Evolutionary conservation across 257 asterid genomes (phyloP), one percentile per base, ranked within the genome.

Genomic region (Fraxinus anomala): DNA sequence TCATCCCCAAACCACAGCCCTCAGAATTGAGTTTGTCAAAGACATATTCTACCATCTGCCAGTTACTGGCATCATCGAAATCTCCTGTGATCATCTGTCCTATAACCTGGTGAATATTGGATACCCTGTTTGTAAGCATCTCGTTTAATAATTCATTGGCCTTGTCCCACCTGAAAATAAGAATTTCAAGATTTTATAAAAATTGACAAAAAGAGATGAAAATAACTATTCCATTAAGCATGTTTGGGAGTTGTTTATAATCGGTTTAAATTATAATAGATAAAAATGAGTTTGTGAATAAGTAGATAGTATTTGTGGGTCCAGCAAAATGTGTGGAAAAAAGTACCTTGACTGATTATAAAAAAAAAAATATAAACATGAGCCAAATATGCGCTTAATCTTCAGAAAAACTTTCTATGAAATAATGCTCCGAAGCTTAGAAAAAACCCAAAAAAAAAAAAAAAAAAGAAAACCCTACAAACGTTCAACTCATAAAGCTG

Each of bases 21-120:
- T 93, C 97, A 37, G 94, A 90, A 59, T 81, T 90, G 73, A 95
- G 98, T 83, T 92, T 91, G 86, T 95, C 97, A 77, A 95, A 91
- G 65, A 89, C 96, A 79, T 91, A 91, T 79, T 95, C 99, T 30
- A 92, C 99, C 95, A 92, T 95, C 85, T 92, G 99, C 99, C 99
- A 95, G 81, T 91, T 95, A 86, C 66, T 85, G 11, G 61, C 81
- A 81, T 95, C 99, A 82, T 95, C 99, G 44, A 79, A 90, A 33
- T 92, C 91, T 72, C 98, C 99, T 74, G 84, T 89, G 80, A 95
- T 95, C 98, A 92, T 92, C 89, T 89, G 93, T 42, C 96, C 96
- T 66, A 91, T 92, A 40, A 91, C 92, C 83, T 89, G 96, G 79
- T 91, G 97, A 86, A 88, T 86, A 80, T 89, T 91, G 34, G 96